Evolutionary conservation across 805 yeast species (phyloP), one percentile per base, ranked within the genome.

Genomic region (Maudiozyma turicensis): DNA sequence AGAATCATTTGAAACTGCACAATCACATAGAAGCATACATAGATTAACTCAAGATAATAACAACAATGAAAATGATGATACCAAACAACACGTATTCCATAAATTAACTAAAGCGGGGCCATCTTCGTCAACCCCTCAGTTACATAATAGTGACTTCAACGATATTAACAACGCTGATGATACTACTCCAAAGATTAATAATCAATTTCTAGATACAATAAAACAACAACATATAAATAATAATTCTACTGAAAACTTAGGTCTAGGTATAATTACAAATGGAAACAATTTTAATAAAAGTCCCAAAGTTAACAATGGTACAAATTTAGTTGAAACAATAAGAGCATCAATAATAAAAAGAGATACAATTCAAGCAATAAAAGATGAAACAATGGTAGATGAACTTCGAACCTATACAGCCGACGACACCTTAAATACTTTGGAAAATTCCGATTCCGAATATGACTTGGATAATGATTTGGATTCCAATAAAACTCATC

Each of bases 301-400:
- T 38, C 29, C 29, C 7, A 28, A 28, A 30, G 11, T 30, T 4
- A 13, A n/a, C 8, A 6, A 28, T 6, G 29, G 33, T 13, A 40
- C 13, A 5, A n/a, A 40, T n/a, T 58, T 60, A 7, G 49, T 49
- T 6, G 53, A 49, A 39, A 59, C 61, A 0, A 56, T 58, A 8
- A 50, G 60, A 40, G 52, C 58, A 1, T 58, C 63, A 11, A 54
- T 51, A 43, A 46, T 53, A 15, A 42, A 55, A 40, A 30, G 43
- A 34, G 15, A 40, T 8, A 40, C 43, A 40, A 40, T 38, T 8
- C 9, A 6, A 15, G 4, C 13, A 13, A 33, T 6, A 28, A 13
- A 11, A 13, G 37, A 41, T n/a, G 20, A 33, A 35, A 13, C 3
- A 26, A n/a, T 1, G 1, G 26, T 39, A 26, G 39, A 38, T 8